Percentiles rank a stretch among this genome's conserved stretches.
Evolutionary conservation across 208 protist genomes (phyloP).

Genomic region (Trichomonas gallinae): DNA sequence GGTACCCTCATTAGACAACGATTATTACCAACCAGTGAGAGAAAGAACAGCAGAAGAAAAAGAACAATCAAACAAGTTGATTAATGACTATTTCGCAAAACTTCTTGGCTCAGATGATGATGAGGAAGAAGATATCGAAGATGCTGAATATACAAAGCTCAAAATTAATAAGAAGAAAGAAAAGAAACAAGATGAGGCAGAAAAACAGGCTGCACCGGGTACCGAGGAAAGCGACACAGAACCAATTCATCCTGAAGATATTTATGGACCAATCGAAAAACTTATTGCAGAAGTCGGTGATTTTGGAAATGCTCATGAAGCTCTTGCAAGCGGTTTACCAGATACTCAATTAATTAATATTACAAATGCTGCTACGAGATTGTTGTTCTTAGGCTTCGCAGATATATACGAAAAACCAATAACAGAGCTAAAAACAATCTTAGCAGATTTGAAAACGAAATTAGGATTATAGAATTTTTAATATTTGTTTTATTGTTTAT

Average conservation of each 20-base stretch:
- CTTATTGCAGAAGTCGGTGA: not conserved
- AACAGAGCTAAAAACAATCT: not conserved
- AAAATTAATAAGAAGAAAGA: not conserved
- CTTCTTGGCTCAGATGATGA: not conserved
- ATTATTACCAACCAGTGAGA: not conserved
- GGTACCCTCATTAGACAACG: not conserved
- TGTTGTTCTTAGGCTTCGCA: not conserved
- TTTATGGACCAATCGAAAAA: not conserved
- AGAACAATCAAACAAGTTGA: not conserved
- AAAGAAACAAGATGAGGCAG: not conserved
- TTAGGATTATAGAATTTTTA: not conserved
- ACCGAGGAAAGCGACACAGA: not conserved
- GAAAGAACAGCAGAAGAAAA: not conserved
- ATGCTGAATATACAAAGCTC: not conserved
- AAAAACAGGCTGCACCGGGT: not conserved
- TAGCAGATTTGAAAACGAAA: not conserved
- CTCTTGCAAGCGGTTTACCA: not conserved
- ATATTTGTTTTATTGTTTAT: too few relatives aligned
- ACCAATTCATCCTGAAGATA: not conserved
- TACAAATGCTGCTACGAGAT: not conserved
- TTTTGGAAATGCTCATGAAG: not conserved
- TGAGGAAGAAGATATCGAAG: not conserved
- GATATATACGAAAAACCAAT: not conserved
- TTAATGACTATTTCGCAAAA: not conserved
- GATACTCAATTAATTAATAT: not conserved